A percentile compares a stretch with the other conserved stretches of the same genome.
Conservation (phyloP, 2,329 filamentous ascomycete genomes). For the Pseudogymnoascus sp. region DNA sequence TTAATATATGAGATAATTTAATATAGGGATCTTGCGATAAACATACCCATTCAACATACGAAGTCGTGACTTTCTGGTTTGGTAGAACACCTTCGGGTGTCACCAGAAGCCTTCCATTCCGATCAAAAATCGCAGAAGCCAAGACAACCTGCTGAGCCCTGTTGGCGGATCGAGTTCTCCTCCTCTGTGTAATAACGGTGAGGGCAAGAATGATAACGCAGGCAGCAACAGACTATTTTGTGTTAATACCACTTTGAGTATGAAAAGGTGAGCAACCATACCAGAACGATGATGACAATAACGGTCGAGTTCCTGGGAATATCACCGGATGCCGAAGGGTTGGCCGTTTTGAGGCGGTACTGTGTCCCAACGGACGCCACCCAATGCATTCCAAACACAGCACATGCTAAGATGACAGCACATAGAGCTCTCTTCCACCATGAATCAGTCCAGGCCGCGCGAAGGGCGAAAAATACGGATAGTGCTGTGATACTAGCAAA, state of each 20-base stretch:
- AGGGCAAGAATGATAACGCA: constrained; percentile 49
- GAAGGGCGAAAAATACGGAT: constrained; percentile 68
- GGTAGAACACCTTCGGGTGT: constrained; percentile 62
- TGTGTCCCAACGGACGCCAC: constrained; percentile 63
- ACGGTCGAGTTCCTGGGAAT: constrained; percentile 42
- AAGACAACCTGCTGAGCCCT: constrained; percentile 46
- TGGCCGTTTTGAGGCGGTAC: constrained; percentile 50
- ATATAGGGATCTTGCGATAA: background rate
- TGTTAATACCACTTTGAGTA: constrained; percentile 11
- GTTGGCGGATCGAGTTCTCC: constrained; percentile 20
- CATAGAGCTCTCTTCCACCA: constrained; percentile 68
- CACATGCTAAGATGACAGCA: constrained; percentile 59
- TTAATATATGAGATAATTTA: constrained; percentile 17
- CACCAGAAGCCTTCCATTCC: constrained; percentile 57
- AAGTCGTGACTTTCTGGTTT: constrained; percentile 69
- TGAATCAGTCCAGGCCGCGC: constrained; percentile 66
- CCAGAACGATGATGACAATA: constrained; percentile 42
- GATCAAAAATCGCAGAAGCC: constrained; percentile 58
- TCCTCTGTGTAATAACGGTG: constrained; percentile 41
- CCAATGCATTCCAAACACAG: constrained; percentile 85
- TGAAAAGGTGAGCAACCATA: constrained; percentile 33
- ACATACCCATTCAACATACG: constrained; percentile 57
- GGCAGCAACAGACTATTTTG: constrained; percentile 48
- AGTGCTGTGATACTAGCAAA: constrained; percentile 63
- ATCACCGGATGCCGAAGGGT: constrained; percentile 31